Evolutionary conservation across 345 rosid genomes (phyloP).

Genomic region (Arabidopsis suecica): DNA sequence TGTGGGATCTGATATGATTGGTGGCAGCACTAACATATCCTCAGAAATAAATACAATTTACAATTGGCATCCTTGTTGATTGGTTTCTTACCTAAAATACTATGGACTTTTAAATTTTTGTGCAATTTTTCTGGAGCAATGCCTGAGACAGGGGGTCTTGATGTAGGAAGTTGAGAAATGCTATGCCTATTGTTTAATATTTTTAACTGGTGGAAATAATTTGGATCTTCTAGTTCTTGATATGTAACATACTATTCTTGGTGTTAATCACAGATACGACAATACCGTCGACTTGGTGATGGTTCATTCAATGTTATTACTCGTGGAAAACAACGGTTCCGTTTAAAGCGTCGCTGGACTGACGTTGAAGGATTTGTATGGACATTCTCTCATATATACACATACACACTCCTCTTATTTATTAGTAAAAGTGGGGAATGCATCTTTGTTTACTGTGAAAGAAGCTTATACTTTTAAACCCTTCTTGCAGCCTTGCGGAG

Average conservation of each 20-base stretch:
- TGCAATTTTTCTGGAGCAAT: constrained; percentile 11
- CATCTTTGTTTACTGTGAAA: not conserved
- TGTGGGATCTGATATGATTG: constrained; percentile 10
- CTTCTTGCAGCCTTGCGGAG: constrained; percentile 74
- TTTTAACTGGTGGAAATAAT: not conserved
- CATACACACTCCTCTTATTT: not conserved
- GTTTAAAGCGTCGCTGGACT: constrained; percentile 71
- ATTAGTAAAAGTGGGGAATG: constrained; percentile 15
- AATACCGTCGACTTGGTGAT: constrained; percentile 78
- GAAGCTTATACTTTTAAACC: constrained; percentile 33
- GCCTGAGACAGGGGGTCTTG: constrained; percentile 16
- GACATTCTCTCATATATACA: constrained; percentile 20
- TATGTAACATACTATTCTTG: constrained; percentile 18
- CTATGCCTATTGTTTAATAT: not conserved
- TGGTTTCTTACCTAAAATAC: not conserved
- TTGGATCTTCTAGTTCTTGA: constrained; percentile 11
- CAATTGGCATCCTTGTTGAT: not conserved
- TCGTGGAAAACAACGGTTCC: constrained; percentile 93
- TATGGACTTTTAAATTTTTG: not conserved
- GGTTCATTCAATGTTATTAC: constrained; percentile 87
- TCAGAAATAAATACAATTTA: not conserved
- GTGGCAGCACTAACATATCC: not conserved
- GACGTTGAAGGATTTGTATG: constrained; percentile 93
- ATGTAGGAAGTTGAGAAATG: constrained; percentile 12
- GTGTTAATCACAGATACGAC: constrained; percentile 70